Evolutionary conservation across 202 grass and related monocot species (phyloP), one percentile per base, ranked within the genome.

Genomic region (Bolboschoenoplectus hybrid): DNA sequence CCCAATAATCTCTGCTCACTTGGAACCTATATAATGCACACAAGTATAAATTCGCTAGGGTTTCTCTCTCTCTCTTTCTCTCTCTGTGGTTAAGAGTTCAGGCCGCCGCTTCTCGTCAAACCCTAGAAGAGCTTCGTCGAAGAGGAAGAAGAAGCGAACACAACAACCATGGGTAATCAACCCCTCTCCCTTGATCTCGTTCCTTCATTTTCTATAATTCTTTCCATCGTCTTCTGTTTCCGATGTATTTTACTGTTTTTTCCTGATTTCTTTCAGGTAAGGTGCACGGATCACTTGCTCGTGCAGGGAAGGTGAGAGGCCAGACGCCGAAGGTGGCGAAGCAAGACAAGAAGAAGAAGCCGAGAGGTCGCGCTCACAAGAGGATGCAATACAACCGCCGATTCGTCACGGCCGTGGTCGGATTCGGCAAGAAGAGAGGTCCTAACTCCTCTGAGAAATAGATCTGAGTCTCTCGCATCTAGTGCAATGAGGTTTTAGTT

Each of bases 341-440:
- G 75, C 87, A 89, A 69, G 87, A 89, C 36, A 89, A 89, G 65
- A 89, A 89, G 83, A 89, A 89, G 83, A 80, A 89, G 82, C 87
- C 87, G 26, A 85, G 83, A 80, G 87, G 87, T 43, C 52, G 83
- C 7, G 87, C 87, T 16, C 52, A 89, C 83, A 89, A 89, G 83
- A 84, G 87, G 64, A 89, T 89, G 75, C 87, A 89, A 70, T 89
- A 89, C 87, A 89, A 89, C 74, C 87, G 87, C 74, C 87, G 87
- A 64, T 89, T 89, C 83, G 87, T 89, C 63, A 89, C 87, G 7
- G 87, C 87, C 40, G 87, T 89, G 0, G 87, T 88, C 7, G 87
- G 87, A 14, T 88, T 88, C 51, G 87, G 87, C 60, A 88, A 88
- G 82, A 88, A 89, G 83, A 85, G 83, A 50, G 87, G 87, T 38